Evolutionary conservation across 306 rosid species (phyloP).

Genomic region (Sechiopsis laciniata): DNA sequence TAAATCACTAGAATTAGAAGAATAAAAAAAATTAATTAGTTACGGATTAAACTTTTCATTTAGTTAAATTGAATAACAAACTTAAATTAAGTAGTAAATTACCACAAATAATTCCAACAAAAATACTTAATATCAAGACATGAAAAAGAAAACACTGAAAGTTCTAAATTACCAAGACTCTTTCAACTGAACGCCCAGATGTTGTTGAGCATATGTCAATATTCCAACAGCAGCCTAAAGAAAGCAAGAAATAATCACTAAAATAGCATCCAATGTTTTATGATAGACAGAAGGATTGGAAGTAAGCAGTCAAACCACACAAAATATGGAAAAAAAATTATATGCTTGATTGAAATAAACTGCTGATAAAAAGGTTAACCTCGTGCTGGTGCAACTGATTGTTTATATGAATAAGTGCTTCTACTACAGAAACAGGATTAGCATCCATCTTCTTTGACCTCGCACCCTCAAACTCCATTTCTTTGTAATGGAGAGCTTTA

Average conservation of each 20-base stretch:
- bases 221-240: constrained; percentile 94
- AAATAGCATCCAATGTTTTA: background rate
- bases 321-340: no score
- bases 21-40: background rate
- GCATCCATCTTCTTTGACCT: constrained; percentile 91
- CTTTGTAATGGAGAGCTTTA: constrained; percentile 96
- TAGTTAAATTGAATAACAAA: background rate
- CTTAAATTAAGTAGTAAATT: no score
- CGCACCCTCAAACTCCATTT: constrained; percentile 94
- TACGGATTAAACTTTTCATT: background rate
- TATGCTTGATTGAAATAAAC: background rate
- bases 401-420: constrained; percentile 91
- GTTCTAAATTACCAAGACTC: constrained; percentile 72
- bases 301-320: no score
- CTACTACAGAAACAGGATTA: constrained; percentile 91
- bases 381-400: constrained; percentile 91
- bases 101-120: background rate
- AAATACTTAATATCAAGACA: background rate
- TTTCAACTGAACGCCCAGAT: constrained; percentile 81
- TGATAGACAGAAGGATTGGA: no score
- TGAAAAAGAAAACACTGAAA: background rate
- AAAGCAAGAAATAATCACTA: constrained; percentile 26
- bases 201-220: constrained; percentile 84
- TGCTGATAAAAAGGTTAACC: constrained; percentile 41
- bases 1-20: background rate